Percentiles rank a stretch among this genome's conserved stretches.
Evolutionary conservation across 148 eudicot species (phyloP).

Genomic region (Persicaria maculosa): DNA sequence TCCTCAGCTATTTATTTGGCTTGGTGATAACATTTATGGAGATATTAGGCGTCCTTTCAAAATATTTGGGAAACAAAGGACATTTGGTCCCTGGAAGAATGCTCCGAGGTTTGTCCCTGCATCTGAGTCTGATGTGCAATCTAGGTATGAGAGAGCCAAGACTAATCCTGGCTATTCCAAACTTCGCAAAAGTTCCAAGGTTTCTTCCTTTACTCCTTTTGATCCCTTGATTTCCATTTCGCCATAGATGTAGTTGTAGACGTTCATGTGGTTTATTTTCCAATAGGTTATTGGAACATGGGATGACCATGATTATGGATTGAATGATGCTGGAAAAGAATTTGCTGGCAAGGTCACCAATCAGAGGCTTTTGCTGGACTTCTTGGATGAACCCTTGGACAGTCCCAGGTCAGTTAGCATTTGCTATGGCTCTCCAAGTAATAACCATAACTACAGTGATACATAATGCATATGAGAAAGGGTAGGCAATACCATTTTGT

Average conservation of each 20-base stretch:
- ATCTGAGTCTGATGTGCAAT: slow-evolving; percentile 48
- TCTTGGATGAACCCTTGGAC: slow-evolving; percentile 60
- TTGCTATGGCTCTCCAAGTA: background rate
- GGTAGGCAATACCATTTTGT: background rate
- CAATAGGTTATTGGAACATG: slow-evolving; percentile 65
- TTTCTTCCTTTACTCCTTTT: background rate
- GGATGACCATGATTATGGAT: slow-evolving; percentile 84
- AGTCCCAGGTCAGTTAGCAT: slow-evolving; percentile 44
- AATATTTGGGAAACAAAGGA: slow-evolving; percentile 54
- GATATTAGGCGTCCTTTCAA: slow-evolving; percentile 44
- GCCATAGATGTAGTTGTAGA: background rate
- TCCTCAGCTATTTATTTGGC: slow-evolving; percentile 65
- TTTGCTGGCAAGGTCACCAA: slow-evolving; percentile 37
- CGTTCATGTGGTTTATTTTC: background rate
- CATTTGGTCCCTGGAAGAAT: slow-evolving; percentile 76
- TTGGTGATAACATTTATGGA: slow-evolving; percentile 78
- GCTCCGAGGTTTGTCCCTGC: slow-evolving; percentile 53
- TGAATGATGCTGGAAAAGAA: slow-evolving; percentile 79
- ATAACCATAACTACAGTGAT: background rate
- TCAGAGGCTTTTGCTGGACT: slow-evolving; percentile 63
- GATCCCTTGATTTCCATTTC: background rate
- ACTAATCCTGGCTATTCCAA: slow-evolving; percentile 38
- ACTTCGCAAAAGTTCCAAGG: slow-evolving; percentile 42
- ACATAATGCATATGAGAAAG: background rate
- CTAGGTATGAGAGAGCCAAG: slow-evolving; percentile 38